Evolutionary conservation across 495 filamentous ascomycete species (phyloP).

Genomic region (Darksidea phi): DNA sequence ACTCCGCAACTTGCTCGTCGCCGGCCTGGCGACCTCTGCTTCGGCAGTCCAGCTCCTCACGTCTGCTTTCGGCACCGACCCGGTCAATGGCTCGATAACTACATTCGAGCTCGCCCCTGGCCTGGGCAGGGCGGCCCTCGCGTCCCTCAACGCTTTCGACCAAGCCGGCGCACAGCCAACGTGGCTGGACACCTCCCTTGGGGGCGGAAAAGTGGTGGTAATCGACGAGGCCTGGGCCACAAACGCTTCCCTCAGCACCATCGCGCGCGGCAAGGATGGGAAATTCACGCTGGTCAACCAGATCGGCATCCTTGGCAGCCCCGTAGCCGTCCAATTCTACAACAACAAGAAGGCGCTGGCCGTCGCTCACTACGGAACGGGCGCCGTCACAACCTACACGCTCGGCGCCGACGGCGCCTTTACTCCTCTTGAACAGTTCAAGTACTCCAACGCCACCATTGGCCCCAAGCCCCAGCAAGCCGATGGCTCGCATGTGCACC

Average conservation of each 20-base stretch:
- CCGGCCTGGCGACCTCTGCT: slow-evolving; percentile 13
- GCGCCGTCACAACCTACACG: slow-evolving; percentile 21
- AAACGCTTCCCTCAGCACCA: slow-evolving; percentile 43
- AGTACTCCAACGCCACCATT: slow-evolving; percentile 29
- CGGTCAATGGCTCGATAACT: neutral
- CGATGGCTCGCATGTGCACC: slow-evolving; percentile 40
- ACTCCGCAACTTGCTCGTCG: slow-evolving; percentile 11
- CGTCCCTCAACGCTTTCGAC: slow-evolving; percentile 1
- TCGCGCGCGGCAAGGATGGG: slow-evolving; percentile 35
- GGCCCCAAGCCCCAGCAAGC: slow-evolving; percentile 36
- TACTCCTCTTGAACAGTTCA: slow-evolving; percentile 34
- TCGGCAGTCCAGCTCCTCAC: slow-evolving; percentile 39
- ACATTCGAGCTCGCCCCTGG: slow-evolving; percentile 20
- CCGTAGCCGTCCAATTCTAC: slow-evolving; percentile 41
- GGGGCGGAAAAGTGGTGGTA: slow-evolving; percentile 37
- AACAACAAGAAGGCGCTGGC: slow-evolving; percentile 39
- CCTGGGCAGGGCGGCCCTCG: slow-evolving; percentile 13
- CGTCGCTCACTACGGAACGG: slow-evolving; percentile 40
- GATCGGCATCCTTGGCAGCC: slow-evolving; percentile 36
- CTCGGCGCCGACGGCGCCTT: slow-evolving; percentile 13
- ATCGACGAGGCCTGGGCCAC: slow-evolving; percentile 40
- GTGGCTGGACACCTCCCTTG: slow-evolving; percentile 37
- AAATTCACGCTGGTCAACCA: slow-evolving; percentile 33
- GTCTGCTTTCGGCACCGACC: slow-evolving; percentile 28
- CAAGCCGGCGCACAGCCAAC: slow-evolving; percentile 35